Evolutionary conservation across 2,329 filamentous ascomycete species (phyloP).

Genomic region (Colletotrichum phormii): DNA sequence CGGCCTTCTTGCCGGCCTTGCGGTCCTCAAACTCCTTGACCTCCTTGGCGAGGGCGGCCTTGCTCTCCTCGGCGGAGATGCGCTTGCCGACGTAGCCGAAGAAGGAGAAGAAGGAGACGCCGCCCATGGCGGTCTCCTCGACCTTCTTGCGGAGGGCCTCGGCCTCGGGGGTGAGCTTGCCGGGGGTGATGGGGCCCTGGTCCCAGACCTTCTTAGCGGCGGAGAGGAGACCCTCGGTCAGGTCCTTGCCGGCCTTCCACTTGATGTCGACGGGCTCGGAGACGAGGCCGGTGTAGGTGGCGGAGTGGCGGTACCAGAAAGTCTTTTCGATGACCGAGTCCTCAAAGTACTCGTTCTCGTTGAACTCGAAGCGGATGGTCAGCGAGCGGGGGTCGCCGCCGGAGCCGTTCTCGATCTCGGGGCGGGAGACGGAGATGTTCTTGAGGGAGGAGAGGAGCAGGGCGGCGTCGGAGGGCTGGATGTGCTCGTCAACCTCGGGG

Average conservation of each 20-base stretch:
- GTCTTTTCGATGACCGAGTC: constrained; percentile 87
- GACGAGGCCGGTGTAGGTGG: constrained; percentile 81
- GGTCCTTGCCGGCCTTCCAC: constrained; percentile 88
- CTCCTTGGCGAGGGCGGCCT: constrained; percentile 70
- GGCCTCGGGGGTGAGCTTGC: constrained; percentile 55
- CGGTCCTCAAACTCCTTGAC: constrained; percentile 64
- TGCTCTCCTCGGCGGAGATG: constrained; percentile 79
- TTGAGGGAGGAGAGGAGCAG: constrained; percentile 77
- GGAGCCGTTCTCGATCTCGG: constrained; percentile 73
- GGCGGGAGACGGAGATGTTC: constrained; percentile 79
- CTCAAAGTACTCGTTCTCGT: constrained; percentile 84
- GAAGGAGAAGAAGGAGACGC: constrained; percentile 86
- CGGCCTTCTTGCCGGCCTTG: constrained; percentile 63
- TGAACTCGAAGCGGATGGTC: constrained; percentile 81
- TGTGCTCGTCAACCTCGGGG: constrained; percentile 86
- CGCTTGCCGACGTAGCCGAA: constrained; percentile 83
- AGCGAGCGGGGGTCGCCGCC: constrained; percentile 85
- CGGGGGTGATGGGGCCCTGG: constrained; percentile 53
- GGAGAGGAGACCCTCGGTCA: constrained; percentile 83
- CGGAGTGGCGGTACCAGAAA: constrained; percentile 83
- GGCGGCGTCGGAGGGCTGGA: constrained; percentile 82
- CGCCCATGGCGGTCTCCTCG: constrained; percentile 71
- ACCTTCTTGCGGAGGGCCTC: constrained; percentile 66
- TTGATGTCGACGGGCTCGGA: constrained; percentile 89
- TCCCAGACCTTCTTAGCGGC: constrained; percentile 77